Evolutionary conservation across 2,329 filamentous ascomycete species (phyloP).

Genomic region (Zymoseptoria ardabiliae): DNA sequence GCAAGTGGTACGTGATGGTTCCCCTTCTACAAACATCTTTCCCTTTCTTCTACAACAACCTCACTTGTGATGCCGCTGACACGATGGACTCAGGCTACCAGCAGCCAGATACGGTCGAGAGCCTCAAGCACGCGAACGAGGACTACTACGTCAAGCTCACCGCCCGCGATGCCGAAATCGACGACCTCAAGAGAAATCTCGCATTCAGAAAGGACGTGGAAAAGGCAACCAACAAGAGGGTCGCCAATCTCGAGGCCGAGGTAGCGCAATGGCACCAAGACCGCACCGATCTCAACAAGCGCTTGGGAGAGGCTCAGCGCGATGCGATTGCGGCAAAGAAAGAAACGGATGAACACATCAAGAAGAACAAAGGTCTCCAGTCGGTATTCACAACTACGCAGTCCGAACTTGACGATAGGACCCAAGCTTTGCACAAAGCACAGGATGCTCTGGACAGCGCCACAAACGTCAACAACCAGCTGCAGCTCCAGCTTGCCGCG

Average conservation of each 20-base stretch:
- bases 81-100: neutral
- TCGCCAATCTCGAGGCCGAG: neutral
- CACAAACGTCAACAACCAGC: neutral
- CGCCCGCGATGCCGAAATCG: neutral
- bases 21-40: neutral
- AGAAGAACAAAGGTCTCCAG: neutral
- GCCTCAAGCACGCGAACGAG: conserved; percentile 1
- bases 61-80: neutral
- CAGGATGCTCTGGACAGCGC: neutral
- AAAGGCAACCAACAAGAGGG: neutral
- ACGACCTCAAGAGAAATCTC: neutral
- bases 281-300: neutral
- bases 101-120: neutral
- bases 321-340: neutral
- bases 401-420: neutral
- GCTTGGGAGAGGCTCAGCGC: neutral
- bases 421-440: neutral
- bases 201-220: neutral
- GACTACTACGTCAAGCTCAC: conserved; percentile 5
- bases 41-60: neutral
- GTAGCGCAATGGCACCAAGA: neutral
- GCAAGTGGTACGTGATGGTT: neutral
- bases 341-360: neutral
- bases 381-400: neutral
- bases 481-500: neutral